Conservation (phyloP, 306 rosid genomes). For the Hippophae rhamnoides region DNA sequence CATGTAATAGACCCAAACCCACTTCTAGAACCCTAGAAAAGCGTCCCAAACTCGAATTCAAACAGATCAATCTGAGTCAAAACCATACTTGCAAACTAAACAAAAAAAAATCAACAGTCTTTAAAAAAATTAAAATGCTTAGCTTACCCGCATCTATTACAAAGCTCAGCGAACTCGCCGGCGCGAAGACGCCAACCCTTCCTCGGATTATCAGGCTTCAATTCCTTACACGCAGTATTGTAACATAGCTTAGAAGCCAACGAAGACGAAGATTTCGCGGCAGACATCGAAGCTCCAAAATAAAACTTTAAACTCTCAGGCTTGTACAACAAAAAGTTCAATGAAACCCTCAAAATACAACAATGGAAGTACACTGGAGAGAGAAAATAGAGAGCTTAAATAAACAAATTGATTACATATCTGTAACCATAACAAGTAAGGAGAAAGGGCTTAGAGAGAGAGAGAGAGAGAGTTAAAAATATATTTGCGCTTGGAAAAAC, state of each 20-base stretch:
- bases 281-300: constrained; percentile 32
- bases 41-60: constrained; percentile 11
- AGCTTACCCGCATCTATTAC: constrained; percentile 92
- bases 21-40: constrained; percentile 15
- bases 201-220: constrained; percentile 63
- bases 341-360: constrained; percentile 20
- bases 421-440: no score
- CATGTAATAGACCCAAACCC: constrained; percentile 11
- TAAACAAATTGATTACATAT: no score
- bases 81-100: neutral
- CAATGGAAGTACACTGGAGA: neutral
- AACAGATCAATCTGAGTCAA: constrained; percentile 14
- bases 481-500: no score
- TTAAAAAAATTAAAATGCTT: constrained; percentile 1
- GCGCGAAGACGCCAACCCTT: constrained; percentile 87
- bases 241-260: constrained; percentile 44
- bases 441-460: no score
- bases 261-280: constrained; percentile 30
- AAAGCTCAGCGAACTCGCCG: constrained; percentile 82
- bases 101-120: neutral
- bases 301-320: neutral
- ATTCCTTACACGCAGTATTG: constrained; percentile 75
- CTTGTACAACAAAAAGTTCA: neutral
- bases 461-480: no score
- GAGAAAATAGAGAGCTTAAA: no score